Conservation (phyloP, 2,329 filamentous ascomycete genomes). For the Cytospora piceae region DNA sequence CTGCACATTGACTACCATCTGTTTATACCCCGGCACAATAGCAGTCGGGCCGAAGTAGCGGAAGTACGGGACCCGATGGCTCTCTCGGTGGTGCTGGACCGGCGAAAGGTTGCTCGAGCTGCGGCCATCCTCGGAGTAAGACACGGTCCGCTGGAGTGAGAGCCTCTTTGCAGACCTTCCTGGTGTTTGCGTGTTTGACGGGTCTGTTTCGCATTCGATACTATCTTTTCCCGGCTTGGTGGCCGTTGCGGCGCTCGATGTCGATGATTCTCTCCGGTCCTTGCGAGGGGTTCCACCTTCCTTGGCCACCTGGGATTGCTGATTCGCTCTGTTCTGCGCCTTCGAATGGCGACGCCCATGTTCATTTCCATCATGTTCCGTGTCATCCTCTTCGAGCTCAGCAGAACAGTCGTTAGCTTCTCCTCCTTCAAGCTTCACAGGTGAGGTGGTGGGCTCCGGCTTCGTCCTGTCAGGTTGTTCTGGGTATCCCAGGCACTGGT, state of each 20-base stretch:
- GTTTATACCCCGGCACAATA: slow-evolving; percentile 89
- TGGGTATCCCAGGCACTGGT: slow-evolving; percentile 69
- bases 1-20: slow-evolving; percentile 75
- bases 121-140: slow-evolving; percentile 46
- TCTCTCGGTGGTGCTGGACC: slow-evolving; percentile 53
- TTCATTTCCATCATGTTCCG: slow-evolving; percentile 41
- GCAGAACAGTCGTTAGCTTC: slow-evolving; percentile 30
- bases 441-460: slow-evolving; percentile 30
- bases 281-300: background rate
- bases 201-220: slow-evolving; percentile 36
- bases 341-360: slow-evolving; percentile 39
- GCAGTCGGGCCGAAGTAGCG: slow-evolving; percentile 89
- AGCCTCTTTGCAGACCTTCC: slow-evolving; percentile 22
- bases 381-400: slow-evolving; percentile 38
- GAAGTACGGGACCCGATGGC: slow-evolving; percentile 81
- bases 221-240: slow-evolving; percentile 30
- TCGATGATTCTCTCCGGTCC: slow-evolving; percentile 34
- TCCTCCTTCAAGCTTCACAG: slow-evolving; percentile 33
- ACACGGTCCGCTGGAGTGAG: slow-evolving; percentile 40
- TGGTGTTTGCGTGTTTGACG: slow-evolving; percentile 28
- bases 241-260: slow-evolving; percentile 28
- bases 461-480: slow-evolving; percentile 55
- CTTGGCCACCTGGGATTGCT: slow-evolving; percentile 24
- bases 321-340: slow-evolving; percentile 34
- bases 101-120: slow-evolving; percentile 49